Base-by-base conservation (phyloP, 192 early-diverging fungal genomes). In the Pilaira anomala region DNA sequence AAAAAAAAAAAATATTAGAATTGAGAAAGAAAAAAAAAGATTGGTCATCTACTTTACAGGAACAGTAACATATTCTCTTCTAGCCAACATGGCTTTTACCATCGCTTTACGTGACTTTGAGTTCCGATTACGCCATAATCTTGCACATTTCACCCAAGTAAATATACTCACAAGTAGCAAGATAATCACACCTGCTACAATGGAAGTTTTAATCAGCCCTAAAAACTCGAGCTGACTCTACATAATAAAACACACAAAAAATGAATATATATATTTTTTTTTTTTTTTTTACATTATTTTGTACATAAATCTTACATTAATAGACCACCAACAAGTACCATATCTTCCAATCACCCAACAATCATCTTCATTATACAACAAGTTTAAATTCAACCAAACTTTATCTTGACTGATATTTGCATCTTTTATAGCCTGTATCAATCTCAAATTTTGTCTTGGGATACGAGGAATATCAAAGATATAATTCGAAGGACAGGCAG, bases 11-110 rank as follows among this genome's bases (percentile, higher is more conserved):
- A 36, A 4, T 9, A 9, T 36, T 36, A 36, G 33, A 9, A n/a
- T 36, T 33, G 30, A 33, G 30, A 33, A 5, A 33, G 3, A 33
- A 33, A 7, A 33, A 5, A 5, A 5, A 33, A 5, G 7, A 33
- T 3, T 7, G 7, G 7, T 33, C 3, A 33, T 5, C 30, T 5
- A 7, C 30, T 46, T 65, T 53, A 65, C 71, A 18, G 71, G 71
- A 7, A 67, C 59, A 16, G 71, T 72, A 12, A 67, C 60, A 53
- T 67, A 72, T 46, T 72, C 71, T n/a, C 60, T 39, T 51, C 54
- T 64, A 14, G 40, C 25, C n/a, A 72, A 16, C 59, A 66, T 49
- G 13, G 24, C 22, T 22, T 60, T 41, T 11, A 62, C 71, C 41
- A 67, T 67, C 11, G 26, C 42, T 24, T 66, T 66, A 14, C 71